A percentile compares a stretch with the other conserved stretches of the same genome.
Conservation (phyloP, 352 stramenopile species). For the Globisporangium paddicum region DNA sequence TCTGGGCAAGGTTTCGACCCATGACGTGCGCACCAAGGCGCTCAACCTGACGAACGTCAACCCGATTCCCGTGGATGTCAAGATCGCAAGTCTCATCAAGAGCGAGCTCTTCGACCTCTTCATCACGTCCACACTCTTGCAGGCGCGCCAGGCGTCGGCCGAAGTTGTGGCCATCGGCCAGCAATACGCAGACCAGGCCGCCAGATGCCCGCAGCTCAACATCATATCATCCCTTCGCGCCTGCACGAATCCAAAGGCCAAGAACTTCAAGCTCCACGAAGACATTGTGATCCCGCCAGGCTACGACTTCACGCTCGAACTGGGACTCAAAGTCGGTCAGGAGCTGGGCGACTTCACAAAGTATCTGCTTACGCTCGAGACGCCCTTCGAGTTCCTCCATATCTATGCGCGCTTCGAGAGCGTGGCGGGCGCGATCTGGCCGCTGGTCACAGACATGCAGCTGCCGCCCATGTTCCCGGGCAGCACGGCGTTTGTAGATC, state of each 20-base stretch:
- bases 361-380: conserved; percentile 33
- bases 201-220: neutral
- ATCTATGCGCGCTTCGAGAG: conserved; percentile 25
- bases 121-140: conserved; percentile 17
- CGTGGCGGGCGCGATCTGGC: conserved; percentile 28
- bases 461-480: conserved; percentile 38
- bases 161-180: conserved; percentile 4
- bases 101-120: conserved; percentile 18
- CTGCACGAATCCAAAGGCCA: neutral
- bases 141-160: neutral
- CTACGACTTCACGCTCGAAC: conserved; percentile 20
- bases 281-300: conserved; percentile 24
- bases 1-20: conserved; percentile 33
- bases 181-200: neutral
- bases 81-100: conserved; percentile 14
- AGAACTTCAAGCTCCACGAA: conserved; percentile 6
- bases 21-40: conserved; percentile 21
- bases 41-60: conserved; percentile 47
- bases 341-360: conserved; percentile 21
- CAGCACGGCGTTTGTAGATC: conserved; percentile 19
- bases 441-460: conserved; percentile 19
- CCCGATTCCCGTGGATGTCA: conserved; percentile 28
- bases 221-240: neutral
- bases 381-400: conserved; percentile 32
- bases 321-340: conserved; percentile 22